These are phyloP conservation scores for Lentinula sp. DNA, from an alignment of 768 basidiomycete species.

Conservation along the genomic window DNA sequence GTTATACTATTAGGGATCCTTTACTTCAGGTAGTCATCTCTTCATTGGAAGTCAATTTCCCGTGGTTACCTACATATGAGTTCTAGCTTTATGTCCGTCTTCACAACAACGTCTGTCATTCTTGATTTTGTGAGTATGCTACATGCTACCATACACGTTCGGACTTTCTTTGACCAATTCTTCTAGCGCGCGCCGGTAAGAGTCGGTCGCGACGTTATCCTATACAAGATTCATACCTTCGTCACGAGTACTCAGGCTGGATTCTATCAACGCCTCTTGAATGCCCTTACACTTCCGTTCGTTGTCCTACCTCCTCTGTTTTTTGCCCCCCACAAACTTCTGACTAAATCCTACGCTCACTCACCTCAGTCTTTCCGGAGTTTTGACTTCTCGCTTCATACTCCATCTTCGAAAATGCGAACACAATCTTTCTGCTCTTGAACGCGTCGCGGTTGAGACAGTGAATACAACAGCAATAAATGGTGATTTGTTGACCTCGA, in stretches of 20 bases:
- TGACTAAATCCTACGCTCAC: too few species aligned
- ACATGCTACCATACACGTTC: background rate
- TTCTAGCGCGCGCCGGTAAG: constrained; percentile 15
- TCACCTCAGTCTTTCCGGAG: background rate
- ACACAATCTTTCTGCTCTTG: background rate
- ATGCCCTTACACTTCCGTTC: constrained; percentile 20
- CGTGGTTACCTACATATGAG: too few species aligned
- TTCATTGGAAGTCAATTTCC: background rate
- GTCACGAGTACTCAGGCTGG: constrained; percentile 12
- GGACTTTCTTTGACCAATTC: background rate
- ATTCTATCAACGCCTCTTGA: constrained; percentile 21
- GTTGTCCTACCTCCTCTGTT: background rate
- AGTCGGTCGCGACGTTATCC: background rate
- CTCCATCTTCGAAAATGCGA: constrained; percentile 7
- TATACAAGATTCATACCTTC: background rate
- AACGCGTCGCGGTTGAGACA: background rate
- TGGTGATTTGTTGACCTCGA: background rate
- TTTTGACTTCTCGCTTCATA: constrained; percentile 5
- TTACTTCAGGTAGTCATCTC: constrained; percentile 18
- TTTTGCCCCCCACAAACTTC: background rate
- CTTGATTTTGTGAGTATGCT: constrained; percentile 17
- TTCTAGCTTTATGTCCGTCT: constrained; percentile 15
- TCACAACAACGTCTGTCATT: constrained; percentile 18
- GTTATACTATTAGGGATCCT: constrained; percentile 14
- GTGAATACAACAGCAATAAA: background rate